Evolutionary conservation across 2,329 filamentous ascomycete genomes (phyloP).

Genomic region (Chrysosporium queenslandicum): DNA sequence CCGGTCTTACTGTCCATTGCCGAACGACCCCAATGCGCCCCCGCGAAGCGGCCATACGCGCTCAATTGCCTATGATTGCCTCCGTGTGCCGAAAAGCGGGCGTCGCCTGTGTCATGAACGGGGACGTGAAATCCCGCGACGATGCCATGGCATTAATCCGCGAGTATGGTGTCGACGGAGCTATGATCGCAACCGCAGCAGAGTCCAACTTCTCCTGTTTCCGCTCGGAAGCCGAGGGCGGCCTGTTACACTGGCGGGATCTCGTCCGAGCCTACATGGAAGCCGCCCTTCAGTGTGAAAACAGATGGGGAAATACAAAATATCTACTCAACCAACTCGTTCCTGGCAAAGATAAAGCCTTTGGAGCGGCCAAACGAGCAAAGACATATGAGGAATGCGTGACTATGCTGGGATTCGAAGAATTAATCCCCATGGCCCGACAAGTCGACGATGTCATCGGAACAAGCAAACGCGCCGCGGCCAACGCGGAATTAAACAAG

Average conservation of each 20-base stretch:
- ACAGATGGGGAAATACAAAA: slow-evolving; percentile 87
- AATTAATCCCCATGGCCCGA: slow-evolving; percentile 54
- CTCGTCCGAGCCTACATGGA: slow-evolving; percentile 67
- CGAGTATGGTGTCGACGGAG: slow-evolving; percentile 80
- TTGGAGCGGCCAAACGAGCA: slow-evolving; percentile 51
- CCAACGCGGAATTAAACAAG: neutral
- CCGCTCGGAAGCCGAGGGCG: slow-evolving; percentile 57
- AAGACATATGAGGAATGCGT: slow-evolving; percentile 65
- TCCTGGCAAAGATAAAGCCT: slow-evolving; percentile 61
- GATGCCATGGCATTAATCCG: slow-evolving; percentile 60
- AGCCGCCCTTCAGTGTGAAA: slow-evolving; percentile 64
- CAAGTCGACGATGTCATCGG: slow-evolving; percentile 56
- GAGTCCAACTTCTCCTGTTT: slow-evolving; percentile 90
- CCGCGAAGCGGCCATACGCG: slow-evolving; percentile 73
- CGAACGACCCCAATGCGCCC: slow-evolving; percentile 94
- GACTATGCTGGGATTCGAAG: slow-evolving; percentile 52
- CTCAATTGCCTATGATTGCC: slow-evolving; percentile 74
- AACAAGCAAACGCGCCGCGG: neutral
- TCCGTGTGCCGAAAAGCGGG: slow-evolving; percentile 71
- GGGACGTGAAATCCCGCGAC: slow-evolving; percentile 69
- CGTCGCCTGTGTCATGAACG: slow-evolving; percentile 91
- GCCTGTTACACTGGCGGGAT: slow-evolving; percentile 62
- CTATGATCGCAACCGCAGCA: slow-evolving; percentile 92
- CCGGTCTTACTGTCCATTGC: slow-evolving; percentile 85
- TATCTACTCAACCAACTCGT: slow-evolving; percentile 78